Evolutionary conservation across 2,329 filamentous ascomycete genomes (phyloP), one percentile per base, ranked within the genome.

Genomic region (Xylaria sp.): DNA sequence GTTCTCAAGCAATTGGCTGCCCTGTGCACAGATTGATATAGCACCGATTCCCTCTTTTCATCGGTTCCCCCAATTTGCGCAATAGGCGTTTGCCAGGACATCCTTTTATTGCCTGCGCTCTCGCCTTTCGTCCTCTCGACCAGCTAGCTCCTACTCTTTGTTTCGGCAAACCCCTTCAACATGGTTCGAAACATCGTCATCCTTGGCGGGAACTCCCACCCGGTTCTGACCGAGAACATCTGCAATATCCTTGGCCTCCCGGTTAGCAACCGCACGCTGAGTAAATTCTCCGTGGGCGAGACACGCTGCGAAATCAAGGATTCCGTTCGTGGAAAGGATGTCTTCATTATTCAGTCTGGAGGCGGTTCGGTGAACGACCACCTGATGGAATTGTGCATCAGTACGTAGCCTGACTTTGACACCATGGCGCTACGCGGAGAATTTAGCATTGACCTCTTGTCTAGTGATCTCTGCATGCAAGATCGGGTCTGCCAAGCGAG

Each of bases 101-200:
- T 40, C 52, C 15, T 56, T 35, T 15, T 50, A 23, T 17, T n/a
- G n/a, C n/a, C 40, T 21, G 19, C 3, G 6, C 21, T 54, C 21
- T 47, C 28, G 14, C 46, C 23, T n/a, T 25, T 58, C 15, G 15
- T 47, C 19, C 28, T 5, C 42, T 35, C 33, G 38, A 19, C 28
- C 28, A 31, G 28, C 28, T 35, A 52, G 58, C 47, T 11, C 31
- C 43, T 15, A 37, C 15, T 25, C 55, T 43, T 53, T 52, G 57
- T 33, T 38, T 35, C 46, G 46, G 42, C 38, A 53, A 56, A 47
- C 28, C 7, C 31, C 57, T 57, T 58, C 71, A 78, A 70, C 66
- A 97, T 97, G 93, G 94, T 97, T 70, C 90, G 94, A 78, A 97
- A 97, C 78, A 92, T 99, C 69, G 92, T 97, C 74, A 87, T 99